Conservation (phyloP, 2,329 filamentous ascomycete genomes). For the Penicillium digitatum region DNA sequence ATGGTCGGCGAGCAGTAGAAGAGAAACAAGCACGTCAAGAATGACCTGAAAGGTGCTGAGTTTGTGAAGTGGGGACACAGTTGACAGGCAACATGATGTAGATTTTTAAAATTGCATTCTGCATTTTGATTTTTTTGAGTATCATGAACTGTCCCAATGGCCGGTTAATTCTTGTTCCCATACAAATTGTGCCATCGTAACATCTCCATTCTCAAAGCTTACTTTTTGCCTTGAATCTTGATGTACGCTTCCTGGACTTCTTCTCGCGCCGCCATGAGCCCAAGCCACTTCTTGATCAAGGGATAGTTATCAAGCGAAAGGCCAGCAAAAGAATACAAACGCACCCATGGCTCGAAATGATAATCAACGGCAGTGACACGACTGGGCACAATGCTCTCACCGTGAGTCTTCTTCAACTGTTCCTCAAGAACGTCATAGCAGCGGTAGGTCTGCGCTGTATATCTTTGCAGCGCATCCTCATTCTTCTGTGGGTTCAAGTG, state of each 20-base stretch:
- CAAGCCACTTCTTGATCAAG: slow-evolving; percentile 39
- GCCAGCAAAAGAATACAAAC: slow-evolving; percentile 37
- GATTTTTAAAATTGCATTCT: not conserved
- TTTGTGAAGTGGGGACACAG: slow-evolving; percentile 31
- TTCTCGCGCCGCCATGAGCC: slow-evolving; percentile 32
- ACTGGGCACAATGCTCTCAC: slow-evolving; percentile 38
- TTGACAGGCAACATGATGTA: not conserved
- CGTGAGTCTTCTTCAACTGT: slow-evolving; percentile 39
- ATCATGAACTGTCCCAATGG: not conserved
- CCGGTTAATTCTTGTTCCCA: too few relatives aligned
- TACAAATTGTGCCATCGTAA: too few relatives aligned
- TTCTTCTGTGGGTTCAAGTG: slow-evolving; percentile 41
- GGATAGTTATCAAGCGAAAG: slow-evolving; percentile 42
- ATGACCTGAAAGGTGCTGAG: slow-evolving; percentile 25
- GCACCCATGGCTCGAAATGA: slow-evolving; percentile 44
- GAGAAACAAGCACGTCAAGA: slow-evolving; percentile 35
- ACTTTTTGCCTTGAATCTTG: slow-evolving; percentile 23
- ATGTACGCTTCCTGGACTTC: slow-evolving; percentile 43
- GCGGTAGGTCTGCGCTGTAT: slow-evolving; percentile 40
- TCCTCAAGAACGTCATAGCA: slow-evolving; percentile 43
- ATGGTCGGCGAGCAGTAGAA: slow-evolving; percentile 36
- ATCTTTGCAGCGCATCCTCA: slow-evolving; percentile 42
- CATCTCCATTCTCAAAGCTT: not conserved
- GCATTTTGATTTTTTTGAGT: not conserved
- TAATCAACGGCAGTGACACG: slow-evolving; percentile 40